phyloP scores from a whole-genome alignment of 768 basidiomycete genomes.

The Russula dissimulans region DNA sequence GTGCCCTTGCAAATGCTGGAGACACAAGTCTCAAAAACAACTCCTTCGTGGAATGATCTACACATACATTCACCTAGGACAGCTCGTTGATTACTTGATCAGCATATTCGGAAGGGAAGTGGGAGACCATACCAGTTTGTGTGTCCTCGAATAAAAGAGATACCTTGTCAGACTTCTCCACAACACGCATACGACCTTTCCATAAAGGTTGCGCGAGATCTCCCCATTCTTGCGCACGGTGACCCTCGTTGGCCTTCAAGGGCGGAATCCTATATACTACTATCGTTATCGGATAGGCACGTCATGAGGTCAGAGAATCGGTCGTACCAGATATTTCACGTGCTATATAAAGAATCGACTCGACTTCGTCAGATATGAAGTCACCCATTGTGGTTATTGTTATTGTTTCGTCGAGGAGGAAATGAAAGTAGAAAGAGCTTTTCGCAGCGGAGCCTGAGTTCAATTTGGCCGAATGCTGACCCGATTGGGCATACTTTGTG shows the following conservation, averaged over 20 bases:
- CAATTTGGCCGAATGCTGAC: not conserved
- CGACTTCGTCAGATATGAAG: slow-evolving; percentile 63
- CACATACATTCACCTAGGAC: slow-evolving; percentile 59
- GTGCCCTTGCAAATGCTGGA: slow-evolving; percentile 78
- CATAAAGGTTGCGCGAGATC: slow-evolving; percentile 75
- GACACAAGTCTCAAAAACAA: not conserved
- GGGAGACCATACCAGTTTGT: slow-evolving; percentile 51
- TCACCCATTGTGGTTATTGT: slow-evolving; percentile 42
- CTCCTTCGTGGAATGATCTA: slow-evolving; percentile 4
- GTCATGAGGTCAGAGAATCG: slow-evolving; percentile 10
- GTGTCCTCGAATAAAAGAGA: slow-evolving; percentile 73
- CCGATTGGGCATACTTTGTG: not conserved
- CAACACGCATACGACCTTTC: slow-evolving; percentile 84
- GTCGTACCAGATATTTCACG: slow-evolving; percentile 76
- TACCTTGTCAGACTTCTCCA: slow-evolving; percentile 65
- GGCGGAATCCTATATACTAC: slow-evolving; percentile 89
- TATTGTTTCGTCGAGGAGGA: not conserved
- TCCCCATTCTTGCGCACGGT: slow-evolving; percentile 90
- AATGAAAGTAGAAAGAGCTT: not conserved
- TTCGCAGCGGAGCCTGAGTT: too few species aligned
- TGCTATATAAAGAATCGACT: slow-evolving; percentile 84
- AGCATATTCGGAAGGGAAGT: not conserved
- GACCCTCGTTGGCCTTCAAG: slow-evolving; percentile 76
- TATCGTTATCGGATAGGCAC: slow-evolving; percentile 16
- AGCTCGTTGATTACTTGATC: not conserved